A percentile compares a stretch with the other conserved stretches of the same genome.
Conservation (phyloP, 225 moss, liverwort and hornwort genomes). For the Sphagnum tenellum region DNA sequence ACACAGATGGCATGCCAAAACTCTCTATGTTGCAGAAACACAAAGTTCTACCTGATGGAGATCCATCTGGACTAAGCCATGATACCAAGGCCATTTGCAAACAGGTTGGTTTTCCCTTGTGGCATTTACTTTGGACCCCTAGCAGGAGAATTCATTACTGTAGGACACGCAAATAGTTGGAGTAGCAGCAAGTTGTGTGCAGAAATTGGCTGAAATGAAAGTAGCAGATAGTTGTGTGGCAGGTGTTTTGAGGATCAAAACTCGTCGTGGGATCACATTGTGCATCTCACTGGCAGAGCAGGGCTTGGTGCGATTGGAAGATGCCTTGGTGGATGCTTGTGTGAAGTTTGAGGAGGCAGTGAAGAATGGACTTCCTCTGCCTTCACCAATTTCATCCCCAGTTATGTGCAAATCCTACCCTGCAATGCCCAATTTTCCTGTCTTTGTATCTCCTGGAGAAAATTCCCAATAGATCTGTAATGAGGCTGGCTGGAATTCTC, state of each 20-base stretch:
- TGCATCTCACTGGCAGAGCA: conserved; percentile 35
- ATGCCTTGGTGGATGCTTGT: conserved; percentile 35
- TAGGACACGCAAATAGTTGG: no score
- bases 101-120: conserved; percentile 23
- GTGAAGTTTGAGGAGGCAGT: conserved; percentile 53
- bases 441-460: conserved; percentile 16
- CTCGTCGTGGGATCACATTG: conserved; percentile 35
- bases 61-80: conserved; percentile 45
- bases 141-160: not conserved
- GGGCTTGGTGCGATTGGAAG: conserved; percentile 43
- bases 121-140: not conserved
- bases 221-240: not conserved
- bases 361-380: conserved; percentile 53
- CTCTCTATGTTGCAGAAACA: conserved; percentile 89
- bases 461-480: not conserved
- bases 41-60: conserved; percentile 20
- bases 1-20: conserved; percentile 84
- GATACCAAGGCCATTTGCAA: conserved; percentile 77
- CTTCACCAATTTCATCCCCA: conserved; percentile 56
- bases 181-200: no score
- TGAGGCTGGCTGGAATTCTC: conserved; percentile 1
- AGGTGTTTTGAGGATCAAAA: conserved; percentile 47
- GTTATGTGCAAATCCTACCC: conserved; percentile 18
- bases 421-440: conserved; percentile 24
- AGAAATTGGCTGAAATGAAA: not conserved